These are phyloP conservation scores for Triticum turgidum DNA, from an alignment of 176 grass and related monocot genomes.

Conservation along the genomic window DNA sequence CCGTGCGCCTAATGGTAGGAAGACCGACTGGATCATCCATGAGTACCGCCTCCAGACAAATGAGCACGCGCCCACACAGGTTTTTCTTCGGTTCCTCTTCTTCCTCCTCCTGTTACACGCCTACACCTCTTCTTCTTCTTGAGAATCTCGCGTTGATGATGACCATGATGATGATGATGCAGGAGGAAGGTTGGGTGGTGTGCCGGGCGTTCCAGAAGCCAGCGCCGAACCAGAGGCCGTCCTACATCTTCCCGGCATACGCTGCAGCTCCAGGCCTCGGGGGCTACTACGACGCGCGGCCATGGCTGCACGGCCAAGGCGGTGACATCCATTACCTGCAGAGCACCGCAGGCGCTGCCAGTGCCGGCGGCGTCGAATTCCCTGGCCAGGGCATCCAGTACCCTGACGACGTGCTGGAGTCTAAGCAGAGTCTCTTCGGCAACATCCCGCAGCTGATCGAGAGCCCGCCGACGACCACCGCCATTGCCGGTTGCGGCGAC, in stretches of 20 bases:
- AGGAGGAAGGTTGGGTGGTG: slow-evolving; percentile 99
- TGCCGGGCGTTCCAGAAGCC: slow-evolving; percentile 87
- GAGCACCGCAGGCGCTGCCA: not conserved
- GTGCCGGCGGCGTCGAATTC: not conserved
- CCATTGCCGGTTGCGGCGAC: not conserved
- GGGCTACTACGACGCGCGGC: slow-evolving; percentile 21
- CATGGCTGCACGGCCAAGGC: not conserved
- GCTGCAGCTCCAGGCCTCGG: not conserved
- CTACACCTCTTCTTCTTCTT: not conserved
- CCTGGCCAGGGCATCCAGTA: not conserved
- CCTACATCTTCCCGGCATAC: slow-evolving; percentile 31
- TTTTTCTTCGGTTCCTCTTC: too few species aligned
- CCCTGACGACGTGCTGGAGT: slow-evolving; percentile 8
- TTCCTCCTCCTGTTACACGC: not conserved
- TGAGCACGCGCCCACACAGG: too few species aligned
- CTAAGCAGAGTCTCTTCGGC: slow-evolving; percentile 32
- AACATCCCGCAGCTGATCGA: slow-evolving; percentile 38
- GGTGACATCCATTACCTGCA: slow-evolving; percentile 7
- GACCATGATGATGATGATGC: not conserved
- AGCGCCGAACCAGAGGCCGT: slow-evolving; percentile 34
- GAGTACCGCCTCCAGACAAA: too few species aligned
- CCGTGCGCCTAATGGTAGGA: too few species aligned
- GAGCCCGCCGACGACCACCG: not conserved
- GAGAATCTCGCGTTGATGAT: not conserved
- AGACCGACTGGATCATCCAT: too few species aligned